Conservation (phyloP, 768 basidiomycete genomes). For the Harrya chromipes region DNA sequence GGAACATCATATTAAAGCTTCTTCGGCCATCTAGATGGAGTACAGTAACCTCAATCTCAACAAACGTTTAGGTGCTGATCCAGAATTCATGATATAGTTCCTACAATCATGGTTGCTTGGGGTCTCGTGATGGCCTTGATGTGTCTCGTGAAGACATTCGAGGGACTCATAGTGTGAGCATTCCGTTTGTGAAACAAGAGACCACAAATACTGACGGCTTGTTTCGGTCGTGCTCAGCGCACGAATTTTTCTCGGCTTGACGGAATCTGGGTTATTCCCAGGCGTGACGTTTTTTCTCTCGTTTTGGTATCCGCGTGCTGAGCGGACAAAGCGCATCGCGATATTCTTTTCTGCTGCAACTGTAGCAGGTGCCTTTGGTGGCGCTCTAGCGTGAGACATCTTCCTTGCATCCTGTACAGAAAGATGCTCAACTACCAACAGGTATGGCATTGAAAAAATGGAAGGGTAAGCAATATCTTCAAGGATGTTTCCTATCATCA, state of each 20-base stretch:
- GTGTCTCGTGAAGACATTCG: slow-evolving; percentile 28
- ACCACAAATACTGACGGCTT: not conserved
- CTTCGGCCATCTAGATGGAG: slow-evolving; percentile 26
- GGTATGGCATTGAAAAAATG: slow-evolving; percentile 27
- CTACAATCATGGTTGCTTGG: slow-evolving; percentile 31
- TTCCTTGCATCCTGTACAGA: not conserved
- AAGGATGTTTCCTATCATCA: not conserved
- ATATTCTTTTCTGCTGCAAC: slow-evolving; percentile 60
- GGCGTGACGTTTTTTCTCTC: slow-evolving; percentile 41
- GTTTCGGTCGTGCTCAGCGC: slow-evolving; percentile 12
- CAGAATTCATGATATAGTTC: slow-evolving; percentile 26
- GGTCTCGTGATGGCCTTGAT: slow-evolving; percentile 29
- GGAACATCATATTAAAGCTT: slow-evolving; percentile 29
- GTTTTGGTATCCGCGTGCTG: slow-evolving; percentile 52
- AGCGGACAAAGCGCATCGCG: slow-evolving; percentile 52
- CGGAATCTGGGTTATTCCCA: slow-evolving; percentile 40
- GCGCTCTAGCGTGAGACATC: slow-evolving; percentile 38
- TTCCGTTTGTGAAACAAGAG: too few species aligned
- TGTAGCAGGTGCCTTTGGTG: slow-evolving; percentile 45
- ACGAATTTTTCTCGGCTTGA: slow-evolving; percentile 39
- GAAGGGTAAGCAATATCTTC: slow-evolving; percentile 30
- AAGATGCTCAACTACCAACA: slow-evolving; percentile 9
- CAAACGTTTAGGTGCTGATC: not conserved
- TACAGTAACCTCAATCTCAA: slow-evolving; percentile 6
- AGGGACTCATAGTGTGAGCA: slow-evolving; percentile 26